Percentiles rank a stretch among this genome's conserved stretches.
Evolutionary conservation across 148 eudicot species (phyloP).

Genomic region (Euryodendron excelsum): DNA sequence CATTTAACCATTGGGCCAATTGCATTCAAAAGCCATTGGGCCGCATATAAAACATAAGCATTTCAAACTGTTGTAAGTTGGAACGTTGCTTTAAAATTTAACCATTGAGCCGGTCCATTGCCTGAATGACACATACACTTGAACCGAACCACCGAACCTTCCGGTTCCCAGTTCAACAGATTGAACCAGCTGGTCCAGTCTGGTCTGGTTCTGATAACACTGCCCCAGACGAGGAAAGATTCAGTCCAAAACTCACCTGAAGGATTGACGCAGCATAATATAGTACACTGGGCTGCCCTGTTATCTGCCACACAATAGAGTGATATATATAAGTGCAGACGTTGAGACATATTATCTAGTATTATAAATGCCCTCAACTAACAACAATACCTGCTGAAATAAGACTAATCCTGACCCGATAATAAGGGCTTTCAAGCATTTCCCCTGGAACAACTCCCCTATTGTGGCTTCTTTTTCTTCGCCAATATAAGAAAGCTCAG

Average conservation of each 20-base stretch:
- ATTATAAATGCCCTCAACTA: neutral
- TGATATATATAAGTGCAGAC: constrained; percentile 11
- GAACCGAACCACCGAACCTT: too few relatives aligned
- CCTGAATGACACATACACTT: too few relatives aligned
- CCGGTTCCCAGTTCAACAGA: too few relatives aligned
- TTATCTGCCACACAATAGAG: constrained; percentile 54
- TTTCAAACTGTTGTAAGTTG: too few relatives aligned
- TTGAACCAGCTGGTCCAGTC: too few relatives aligned
- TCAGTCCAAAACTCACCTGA: constrained; percentile 42
- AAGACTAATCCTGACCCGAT: constrained; percentile 90
- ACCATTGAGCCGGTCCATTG: too few relatives aligned
- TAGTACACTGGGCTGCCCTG: constrained; percentile 97
- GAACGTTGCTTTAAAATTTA: too few relatives aligned
- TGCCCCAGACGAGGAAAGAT: neutral
- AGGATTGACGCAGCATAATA: constrained; percentile 93
- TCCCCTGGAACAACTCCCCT: constrained; percentile 78
- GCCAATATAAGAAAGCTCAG: constrained; percentile 66
- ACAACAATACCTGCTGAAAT: constrained; percentile 75
- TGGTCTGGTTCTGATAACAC: too few relatives aligned
- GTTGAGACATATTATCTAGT: constrained; percentile 3
- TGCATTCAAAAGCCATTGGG: too few relatives aligned
- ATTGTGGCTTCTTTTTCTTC: constrained; percentile 53
- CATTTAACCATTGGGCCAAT: too few relatives aligned
- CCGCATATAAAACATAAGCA: too few relatives aligned
- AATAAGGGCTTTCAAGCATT: constrained; percentile 78